Conservation (phyloP, 129 eudicot species). For the Daucus carota region DH1_v3.0 NC_030387.2:908501-909000, state of each 20-base stretch:
- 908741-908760: background rate
- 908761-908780: background rate
- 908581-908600: conserved; percentile 80
- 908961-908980: conserved; percentile 63
- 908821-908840: conserved; percentile 47
- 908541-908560: conserved; percentile 66
- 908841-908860: conserved; percentile 97
- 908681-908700: background rate
- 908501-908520: conserved; percentile 81
- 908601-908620: conserved; percentile 90
- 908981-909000: conserved; percentile 85
- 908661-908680: background rate
- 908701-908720: background rate
- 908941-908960: conserved; percentile 76
- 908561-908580: conserved; percentile 80
- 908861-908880: conserved; percentile 82
- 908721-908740: background rate
- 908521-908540: conserved; percentile 94
- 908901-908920: conserved; percentile 80
- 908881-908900: conserved; percentile 58
- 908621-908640: conserved; percentile 63
- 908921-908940: conserved; percentile 84
- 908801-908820: background rate
- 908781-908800: background rate
- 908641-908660: background rate